Evolutionary conservation across 2,329 filamentous ascomycete genomes (phyloP).

Genomic region (Fusarium bulbicola): DNA sequence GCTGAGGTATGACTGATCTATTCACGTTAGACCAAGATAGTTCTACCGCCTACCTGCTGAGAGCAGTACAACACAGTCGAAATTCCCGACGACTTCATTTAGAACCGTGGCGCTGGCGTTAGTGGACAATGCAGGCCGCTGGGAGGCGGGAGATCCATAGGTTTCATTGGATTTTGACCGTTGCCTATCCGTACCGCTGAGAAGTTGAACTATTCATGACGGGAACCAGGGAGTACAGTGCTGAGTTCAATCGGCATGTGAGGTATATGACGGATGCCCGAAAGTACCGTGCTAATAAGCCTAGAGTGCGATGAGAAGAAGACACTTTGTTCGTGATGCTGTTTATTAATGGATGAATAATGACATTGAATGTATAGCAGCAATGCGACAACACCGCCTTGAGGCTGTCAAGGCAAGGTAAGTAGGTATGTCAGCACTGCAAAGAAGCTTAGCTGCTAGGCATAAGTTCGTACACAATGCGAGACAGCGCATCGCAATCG

Average conservation of each 20-base stretch:
- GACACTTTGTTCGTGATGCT: neutral
- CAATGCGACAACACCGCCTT: neutral
- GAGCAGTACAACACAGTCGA: neutral
- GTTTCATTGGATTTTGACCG: conserved; percentile 8
- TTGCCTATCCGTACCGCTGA: conserved; percentile 20
- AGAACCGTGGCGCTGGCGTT: conserved; percentile 19
- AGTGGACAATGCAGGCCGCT: conserved; percentile 11
- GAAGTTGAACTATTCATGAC: neutral
- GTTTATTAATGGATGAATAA: neutral
- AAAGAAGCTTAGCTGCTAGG: neutral
- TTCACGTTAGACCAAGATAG: neutral
- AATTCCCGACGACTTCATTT: conserved; percentile 2
- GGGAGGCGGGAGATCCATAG: neutral
- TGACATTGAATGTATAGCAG: neutral
- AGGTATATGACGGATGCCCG: neutral
- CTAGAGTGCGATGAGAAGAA: neutral
- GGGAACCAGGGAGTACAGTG: neutral
- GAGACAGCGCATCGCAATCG: conserved; percentile 9
- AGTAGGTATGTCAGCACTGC: neutral
- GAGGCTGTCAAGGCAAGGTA: neutral
- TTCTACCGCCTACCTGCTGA: neutral
- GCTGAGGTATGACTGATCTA: conserved; percentile 20
- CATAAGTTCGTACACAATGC: conserved; percentile 2
- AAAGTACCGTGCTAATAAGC: neutral
- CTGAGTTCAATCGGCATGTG: neutral